phyloP scores from a whole-genome alignment of 805 yeast species.

The Lachancea thermotolerans region DNA sequence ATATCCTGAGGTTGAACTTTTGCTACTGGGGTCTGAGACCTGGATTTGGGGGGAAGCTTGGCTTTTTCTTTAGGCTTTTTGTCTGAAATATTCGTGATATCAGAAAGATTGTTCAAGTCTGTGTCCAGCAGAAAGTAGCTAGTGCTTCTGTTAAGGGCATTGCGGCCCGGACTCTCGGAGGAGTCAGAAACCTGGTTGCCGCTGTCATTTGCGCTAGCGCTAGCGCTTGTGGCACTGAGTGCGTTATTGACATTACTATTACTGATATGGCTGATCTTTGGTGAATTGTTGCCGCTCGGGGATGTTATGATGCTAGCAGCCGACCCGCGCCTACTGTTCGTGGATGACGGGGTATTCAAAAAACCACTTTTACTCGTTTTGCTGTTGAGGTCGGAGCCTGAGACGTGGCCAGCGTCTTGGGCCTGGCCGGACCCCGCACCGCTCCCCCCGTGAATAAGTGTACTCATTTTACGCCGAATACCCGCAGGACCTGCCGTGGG shows the following conservation, averaged over 20 bases:
- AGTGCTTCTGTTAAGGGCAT: conserved; percentile 2
- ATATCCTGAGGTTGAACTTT: background rate
- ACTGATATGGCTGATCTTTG: background rate
- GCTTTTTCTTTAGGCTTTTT: conserved; percentile 2
- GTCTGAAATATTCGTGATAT: conserved; percentile 15
- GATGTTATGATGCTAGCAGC: conserved; percentile 9
- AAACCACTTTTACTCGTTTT: background rate
- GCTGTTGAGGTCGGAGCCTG: background rate
- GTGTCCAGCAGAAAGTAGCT: conserved; percentile 24
- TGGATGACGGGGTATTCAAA: background rate
- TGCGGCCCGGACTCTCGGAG: conserved; percentile 6
- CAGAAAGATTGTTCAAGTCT: conserved; percentile 24
- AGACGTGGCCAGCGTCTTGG: background rate
- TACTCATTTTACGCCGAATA: conserved; percentile 18
- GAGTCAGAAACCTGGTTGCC: conserved; percentile 3
- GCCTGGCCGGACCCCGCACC: background rate
- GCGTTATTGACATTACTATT: background rate
- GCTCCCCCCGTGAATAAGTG: conserved; percentile 15
- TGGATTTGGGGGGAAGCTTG: background rate
- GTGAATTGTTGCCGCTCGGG: conserved; percentile 2
- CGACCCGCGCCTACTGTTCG: conserved; percentile 13
- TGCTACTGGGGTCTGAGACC: too few species aligned
- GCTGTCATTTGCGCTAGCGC: background rate
- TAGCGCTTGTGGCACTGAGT: background rate
- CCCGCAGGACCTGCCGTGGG: conserved; percentile 3